Evolutionary conservation across 441 rosid genomes (phyloP), one percentile per base, ranked within the genome.

Genomic region (Macaranga tanarius): DNA sequence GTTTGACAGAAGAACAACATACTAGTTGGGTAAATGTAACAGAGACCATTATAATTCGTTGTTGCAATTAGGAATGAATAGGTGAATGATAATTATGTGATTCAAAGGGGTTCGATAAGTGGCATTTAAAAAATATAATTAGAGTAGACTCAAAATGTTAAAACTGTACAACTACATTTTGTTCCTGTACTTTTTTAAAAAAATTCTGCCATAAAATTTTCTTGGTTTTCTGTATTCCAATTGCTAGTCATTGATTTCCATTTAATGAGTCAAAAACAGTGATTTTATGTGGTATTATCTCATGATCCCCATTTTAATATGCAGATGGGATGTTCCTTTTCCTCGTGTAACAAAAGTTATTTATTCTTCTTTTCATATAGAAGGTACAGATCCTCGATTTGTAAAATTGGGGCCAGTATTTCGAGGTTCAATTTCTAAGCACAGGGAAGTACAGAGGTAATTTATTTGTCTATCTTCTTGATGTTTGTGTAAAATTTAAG

Each of bases 281-380:
- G 64, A 40, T 73, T 51, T 59, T 62, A 52, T 38, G 52, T 66
- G 42, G 48, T 61, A 48, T 72, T 71, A 75, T 75, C 70, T 82
- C 52, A 76, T 76, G 25, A 76, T 76, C 61, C 28, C 34, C 56
- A 25, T 60, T 67, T 62, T 73, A 68, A 64, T 73, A 68, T 85
- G 92, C 87, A 91, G 98, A 86, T 95, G 99, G 99, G 98, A 95
- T 86, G 88, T 93, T 80, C 97, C 96, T 79, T 83, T 84, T 86
- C 97, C 91, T 71, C 84, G 63, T 66, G 73, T 86, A 23, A 75
- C 87, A 73, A 84, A 86, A 80, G 76, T 57, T 54, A 66, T 90
- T 67, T 93, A 90, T 79, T 79, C 85, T 79, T 81, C 88, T 74
- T 79, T 90, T 62, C 68, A 76, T 73, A 78, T 69, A 77, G 88